phyloP scores from a whole-genome alignment of 2,329 filamentous ascomycete genomes.

The Coniochaeta hoffmannii region DNA sequence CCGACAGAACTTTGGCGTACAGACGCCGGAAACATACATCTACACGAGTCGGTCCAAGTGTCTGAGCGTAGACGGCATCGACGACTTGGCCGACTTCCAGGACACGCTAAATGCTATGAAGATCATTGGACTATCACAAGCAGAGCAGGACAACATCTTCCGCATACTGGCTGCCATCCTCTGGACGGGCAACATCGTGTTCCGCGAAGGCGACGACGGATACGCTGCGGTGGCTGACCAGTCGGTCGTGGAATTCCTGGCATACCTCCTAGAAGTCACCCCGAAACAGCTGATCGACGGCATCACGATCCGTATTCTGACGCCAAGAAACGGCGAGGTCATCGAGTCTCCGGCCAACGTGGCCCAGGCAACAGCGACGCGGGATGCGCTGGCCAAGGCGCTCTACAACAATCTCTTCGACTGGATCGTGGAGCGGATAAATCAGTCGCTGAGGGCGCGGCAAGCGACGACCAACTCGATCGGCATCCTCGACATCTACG shows the following conservation, averaged over 20 bases:
- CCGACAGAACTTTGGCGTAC: conserved; percentile 79
- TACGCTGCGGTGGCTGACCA: conserved; percentile 83
- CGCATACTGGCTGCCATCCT: conserved; percentile 86
- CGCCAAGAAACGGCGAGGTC: conserved; percentile 56
- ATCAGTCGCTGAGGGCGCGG: conserved; percentile 75
- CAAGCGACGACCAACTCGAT: conserved; percentile 75
- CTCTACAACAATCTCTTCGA: conserved; percentile 98
- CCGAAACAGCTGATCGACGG: conserved; percentile 73
- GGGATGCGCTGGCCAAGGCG: conserved; percentile 89
- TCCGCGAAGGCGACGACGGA: conserved; percentile 79
- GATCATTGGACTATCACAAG: conserved; percentile 79
- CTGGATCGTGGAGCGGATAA: conserved; percentile 93
- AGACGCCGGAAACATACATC: conserved; percentile 84
- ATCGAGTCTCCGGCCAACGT: conserved; percentile 76
- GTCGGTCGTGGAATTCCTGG: conserved; percentile 89
- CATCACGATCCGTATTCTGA: conserved; percentile 82
- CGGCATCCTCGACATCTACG: conserved; percentile 97
- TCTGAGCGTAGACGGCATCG: conserved; percentile 87
- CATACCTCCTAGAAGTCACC: conserved; percentile 87
- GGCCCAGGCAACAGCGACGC: conserved; percentile 76
- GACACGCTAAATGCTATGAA: conserved; percentile 94
- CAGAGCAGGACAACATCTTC: conserved; percentile 94
- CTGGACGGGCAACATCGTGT: conserved; percentile 92
- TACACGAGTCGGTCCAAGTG: conserved; percentile 96
- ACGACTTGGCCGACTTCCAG: conserved; percentile 80